These are phyloP conservation scores for Magnolia sinica DNA, from an alignment of 164 flowering plant species.

Conservation along the genomic window DNA sequence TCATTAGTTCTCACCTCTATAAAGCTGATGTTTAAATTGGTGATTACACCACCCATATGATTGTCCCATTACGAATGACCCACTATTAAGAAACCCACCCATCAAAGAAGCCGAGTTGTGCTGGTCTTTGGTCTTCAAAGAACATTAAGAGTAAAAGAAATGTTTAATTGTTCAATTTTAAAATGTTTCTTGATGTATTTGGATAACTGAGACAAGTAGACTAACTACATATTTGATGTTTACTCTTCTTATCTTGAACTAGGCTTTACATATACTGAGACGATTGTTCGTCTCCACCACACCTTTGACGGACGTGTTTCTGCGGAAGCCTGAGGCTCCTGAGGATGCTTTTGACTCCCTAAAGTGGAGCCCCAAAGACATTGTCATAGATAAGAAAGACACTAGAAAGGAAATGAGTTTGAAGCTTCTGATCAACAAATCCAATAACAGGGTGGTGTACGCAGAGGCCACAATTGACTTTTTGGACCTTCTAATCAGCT, in stretches of 20 bases:
- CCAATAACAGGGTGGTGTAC: neutral
- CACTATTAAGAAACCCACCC: too few relatives aligned
- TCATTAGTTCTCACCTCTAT: too few relatives aligned
- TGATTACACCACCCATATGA: too few relatives aligned
- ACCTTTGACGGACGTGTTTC: slow-evolving; percentile 9
- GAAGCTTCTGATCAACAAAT: neutral
- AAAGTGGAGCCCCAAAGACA: neutral
- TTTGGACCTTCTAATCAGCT: slow-evolving; percentile 7
- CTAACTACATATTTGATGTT: too few relatives aligned
- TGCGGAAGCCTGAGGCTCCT: neutral
- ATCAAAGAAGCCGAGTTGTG: too few relatives aligned
- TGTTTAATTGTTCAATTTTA: too few relatives aligned
- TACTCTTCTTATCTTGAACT: neutral
- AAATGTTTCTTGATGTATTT: too few relatives aligned
- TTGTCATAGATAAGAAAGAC: neutral
- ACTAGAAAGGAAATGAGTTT: neutral
- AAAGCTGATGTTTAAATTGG: too few relatives aligned
- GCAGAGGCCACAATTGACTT: slow-evolving; percentile 15
- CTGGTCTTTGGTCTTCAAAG: too few relatives aligned
- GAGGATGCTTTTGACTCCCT: neutral
- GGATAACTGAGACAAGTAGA: too few relatives aligned
- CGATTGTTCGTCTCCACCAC: slow-evolving; percentile 1
- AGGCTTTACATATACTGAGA: slow-evolving; percentile 5
- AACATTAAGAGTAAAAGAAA: too few relatives aligned
- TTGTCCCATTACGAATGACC: too few relatives aligned